These are phyloP conservation scores for Grammothele lineata DNA, from an alignment of 768 basidiomycete genomes.

Conservation along the genomic window DNA sequence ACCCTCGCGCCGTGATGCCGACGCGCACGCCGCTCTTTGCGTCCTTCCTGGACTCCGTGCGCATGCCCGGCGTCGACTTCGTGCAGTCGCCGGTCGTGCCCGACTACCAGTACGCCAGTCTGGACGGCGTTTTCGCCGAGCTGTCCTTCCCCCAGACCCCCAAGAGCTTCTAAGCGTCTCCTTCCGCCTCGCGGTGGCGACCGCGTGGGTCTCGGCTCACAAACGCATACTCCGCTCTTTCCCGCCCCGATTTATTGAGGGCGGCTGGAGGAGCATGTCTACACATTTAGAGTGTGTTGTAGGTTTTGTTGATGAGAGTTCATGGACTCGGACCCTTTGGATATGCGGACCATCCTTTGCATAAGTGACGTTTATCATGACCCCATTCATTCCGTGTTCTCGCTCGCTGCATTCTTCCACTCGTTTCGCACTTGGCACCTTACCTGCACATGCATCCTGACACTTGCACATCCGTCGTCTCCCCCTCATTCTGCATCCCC, in stretches of 20 bases:
- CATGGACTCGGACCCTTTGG: constrained; percentile 11
- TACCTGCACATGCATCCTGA: not conserved
- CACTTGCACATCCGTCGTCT: constrained; percentile 2
- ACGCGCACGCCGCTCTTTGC: constrained; percentile 20
- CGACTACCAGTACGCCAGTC: constrained; percentile 14
- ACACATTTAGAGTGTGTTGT: not conserved
- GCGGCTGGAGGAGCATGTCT: not conserved
- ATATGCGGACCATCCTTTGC: constrained; percentile 15
- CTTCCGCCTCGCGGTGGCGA: too few relatives aligned
- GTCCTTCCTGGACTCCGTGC: constrained; percentile 19
- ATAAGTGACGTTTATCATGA: constrained; percentile 11
- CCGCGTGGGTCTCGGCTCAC: too few relatives aligned
- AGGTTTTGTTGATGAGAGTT: constrained; percentile 6
- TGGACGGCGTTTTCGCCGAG: constrained; percentile 14
- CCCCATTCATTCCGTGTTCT: constrained; percentile 14
- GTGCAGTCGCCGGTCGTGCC: constrained; percentile 21
- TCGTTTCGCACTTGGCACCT: constrained; percentile 3
- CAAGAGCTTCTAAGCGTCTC: constrained; percentile 5
- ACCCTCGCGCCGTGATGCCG: constrained; percentile 15
- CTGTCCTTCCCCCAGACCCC: constrained; percentile 18
- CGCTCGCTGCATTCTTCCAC: constrained; percentile 12
- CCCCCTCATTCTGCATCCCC: not conserved
- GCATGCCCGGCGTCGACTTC: constrained; percentile 17
- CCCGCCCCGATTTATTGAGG: not conserved
- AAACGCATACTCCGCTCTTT: too few relatives aligned